Conservation (phyloP, 2,329 filamentous ascomycete genomes). For the Arthroderma sp. region DNA sequence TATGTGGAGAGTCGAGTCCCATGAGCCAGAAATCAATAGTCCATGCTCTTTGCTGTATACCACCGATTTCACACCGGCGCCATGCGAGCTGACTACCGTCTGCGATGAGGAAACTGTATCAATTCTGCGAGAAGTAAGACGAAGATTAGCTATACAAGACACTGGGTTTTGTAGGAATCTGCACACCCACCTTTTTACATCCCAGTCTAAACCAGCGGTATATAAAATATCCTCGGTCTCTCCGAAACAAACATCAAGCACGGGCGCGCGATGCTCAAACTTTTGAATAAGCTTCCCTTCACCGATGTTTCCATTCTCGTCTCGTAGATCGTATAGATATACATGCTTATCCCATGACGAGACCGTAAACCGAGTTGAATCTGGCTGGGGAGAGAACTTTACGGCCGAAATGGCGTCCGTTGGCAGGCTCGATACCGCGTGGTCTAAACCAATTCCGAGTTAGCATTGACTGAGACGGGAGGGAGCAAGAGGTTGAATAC, state of each 20-base stretch:
- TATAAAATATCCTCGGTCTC: constrained; percentile 71
- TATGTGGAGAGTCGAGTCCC: constrained; percentile 83
- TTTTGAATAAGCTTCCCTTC: constrained; percentile 54
- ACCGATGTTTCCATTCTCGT: constrained; percentile 41
- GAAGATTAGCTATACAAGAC: not conserved
- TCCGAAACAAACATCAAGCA: constrained; percentile 86
- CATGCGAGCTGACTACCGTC: constrained; percentile 64
- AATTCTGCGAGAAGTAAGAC: constrained; percentile 35
- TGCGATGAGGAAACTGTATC: constrained; percentile 60
- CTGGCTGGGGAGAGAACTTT: constrained; percentile 66
- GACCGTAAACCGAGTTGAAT: constrained; percentile 66
- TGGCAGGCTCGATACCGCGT: constrained; percentile 71
- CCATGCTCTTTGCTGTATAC: constrained; percentile 65
- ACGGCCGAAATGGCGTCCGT: constrained; percentile 77
- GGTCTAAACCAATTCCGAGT: constrained; percentile 31
- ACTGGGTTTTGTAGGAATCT: not conserved
- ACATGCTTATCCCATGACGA: constrained; percentile 90
- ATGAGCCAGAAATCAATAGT: constrained; percentile 77
- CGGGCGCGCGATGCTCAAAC: constrained; percentile 69
- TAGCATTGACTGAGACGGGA: no score
- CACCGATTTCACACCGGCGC: constrained; percentile 66
- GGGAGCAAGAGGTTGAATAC: no score
- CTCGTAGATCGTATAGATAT: constrained; percentile 69
- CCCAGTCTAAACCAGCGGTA: constrained; percentile 73
- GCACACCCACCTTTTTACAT: constrained; percentile 54